Base-by-base conservation (phyloP, 140 eudicot species). In the Cichorium intybus region DNA sequence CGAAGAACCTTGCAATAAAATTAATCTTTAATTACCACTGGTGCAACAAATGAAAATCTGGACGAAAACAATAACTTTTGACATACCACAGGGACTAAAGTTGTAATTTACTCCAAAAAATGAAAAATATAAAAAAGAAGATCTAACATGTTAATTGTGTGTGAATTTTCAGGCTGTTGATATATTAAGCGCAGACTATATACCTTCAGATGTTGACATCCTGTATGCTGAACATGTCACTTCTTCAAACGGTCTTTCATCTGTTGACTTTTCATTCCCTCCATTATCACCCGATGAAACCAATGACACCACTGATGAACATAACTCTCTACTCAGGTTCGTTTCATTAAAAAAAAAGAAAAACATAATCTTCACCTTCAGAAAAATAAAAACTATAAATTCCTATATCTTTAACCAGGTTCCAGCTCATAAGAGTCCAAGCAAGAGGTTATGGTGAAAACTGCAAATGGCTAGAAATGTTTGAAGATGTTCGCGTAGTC, bases 181-280 rank as follows among this genome's bases (percentile, higher is more conserved):
- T 27, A 72, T 93, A 52, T 71, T 86, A 70, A 76, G 78, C 57
- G 63, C 84, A 48, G 97, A 93, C 63, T 93, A 93, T 74, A 72
- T 35, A 41, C 99, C 99, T 41, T 85, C 97, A 34, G 94, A 86
- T 78, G 72, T 75, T 52, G 99, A 93, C 46, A 84, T 93, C 62
- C 68, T 93, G 29, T 93, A 93, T 70, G 99, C 99, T n/a, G 99
- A 93, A 61, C 94, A 86, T 68, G 95, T 93, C 59, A 93, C 95
- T 57, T 88, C 99, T 64, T 81, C 95, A 45, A 93, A 93, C 66
- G 97, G 99, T 48, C 97, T 93, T 75, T 76, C 99, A 26, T 84
- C 85, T 75, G 78, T 86, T 24, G 95, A 93, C 53, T 93, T 93
- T 68, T 76, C 97, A 49, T 89, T 88, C 60, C 97, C 97, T 0